These are phyloP conservation scores for Lodderomyces theae DNA, from an alignment of 1,139 yeast species.

Conservation along the genomic window DNA sequence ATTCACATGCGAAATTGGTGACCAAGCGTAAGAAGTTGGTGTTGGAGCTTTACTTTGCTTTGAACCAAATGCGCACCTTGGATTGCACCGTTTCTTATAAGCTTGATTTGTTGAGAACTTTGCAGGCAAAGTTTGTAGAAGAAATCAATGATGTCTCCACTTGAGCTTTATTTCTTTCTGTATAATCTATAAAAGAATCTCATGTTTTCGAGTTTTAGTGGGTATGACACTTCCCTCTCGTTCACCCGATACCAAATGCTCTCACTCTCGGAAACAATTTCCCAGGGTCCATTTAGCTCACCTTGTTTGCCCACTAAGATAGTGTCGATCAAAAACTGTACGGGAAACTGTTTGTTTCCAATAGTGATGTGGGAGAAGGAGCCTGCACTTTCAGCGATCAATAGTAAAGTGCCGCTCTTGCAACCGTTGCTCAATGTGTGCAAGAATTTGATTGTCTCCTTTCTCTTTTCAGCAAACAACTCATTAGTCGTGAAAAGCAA, in stretches of 20 bases:
- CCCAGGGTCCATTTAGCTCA: constrained; percentile 59
- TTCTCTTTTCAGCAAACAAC: constrained; percentile 66
- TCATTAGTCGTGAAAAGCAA: constrained; percentile 84
- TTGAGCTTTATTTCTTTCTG: constrained; percentile 36
- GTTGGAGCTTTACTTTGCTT: constrained; percentile 15
- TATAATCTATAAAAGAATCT: constrained; percentile 78
- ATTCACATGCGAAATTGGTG: constrained; percentile 5
- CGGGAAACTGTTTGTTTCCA: constrained; percentile 76
- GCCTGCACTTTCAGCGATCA: constrained; percentile 87
- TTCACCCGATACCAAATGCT: constrained; percentile 78
- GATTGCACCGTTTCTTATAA: constrained; percentile 10
- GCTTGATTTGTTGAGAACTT: constrained; percentile 12
- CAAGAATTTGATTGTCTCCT: constrained; percentile 58
- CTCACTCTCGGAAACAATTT: constrained; percentile 59
- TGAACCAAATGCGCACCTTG: constrained; percentile 11
- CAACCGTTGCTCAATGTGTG: constrained; percentile 50
- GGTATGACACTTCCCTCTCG: constrained; percentile 55
- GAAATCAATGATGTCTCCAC: constrained; percentile 12
- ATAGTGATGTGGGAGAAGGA: constrained; percentile 78
- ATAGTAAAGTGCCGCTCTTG: constrained; percentile 52
- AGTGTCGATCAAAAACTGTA: constrained; percentile 75
- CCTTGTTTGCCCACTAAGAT: constrained; percentile 58
- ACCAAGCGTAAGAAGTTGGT: constrained; percentile 14
- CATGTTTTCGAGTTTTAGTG: constrained; percentile 81
- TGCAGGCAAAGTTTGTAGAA: constrained; percentile 15